Percentiles rank a stretch among this genome's conserved stretches.
Conservation (phyloP, 176 grass and related monocot species). For the Coix lacrymajobi region DNA sequence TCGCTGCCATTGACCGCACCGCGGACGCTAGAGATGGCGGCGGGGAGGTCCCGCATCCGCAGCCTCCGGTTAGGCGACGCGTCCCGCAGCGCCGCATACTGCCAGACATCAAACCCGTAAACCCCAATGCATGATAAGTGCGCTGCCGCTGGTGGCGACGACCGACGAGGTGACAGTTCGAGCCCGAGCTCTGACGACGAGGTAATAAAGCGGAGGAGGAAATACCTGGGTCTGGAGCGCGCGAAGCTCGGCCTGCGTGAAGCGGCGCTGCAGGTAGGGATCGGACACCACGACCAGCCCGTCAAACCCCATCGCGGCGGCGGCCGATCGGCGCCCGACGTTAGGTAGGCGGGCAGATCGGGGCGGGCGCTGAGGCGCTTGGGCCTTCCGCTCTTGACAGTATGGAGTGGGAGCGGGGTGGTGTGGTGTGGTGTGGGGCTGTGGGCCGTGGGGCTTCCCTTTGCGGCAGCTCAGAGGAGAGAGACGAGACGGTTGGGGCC, state of each 20-base stretch:
- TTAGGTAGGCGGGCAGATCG: slow-evolving; percentile 11
- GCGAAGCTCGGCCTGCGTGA: slow-evolving; percentile 82
- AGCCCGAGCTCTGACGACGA: neutral
- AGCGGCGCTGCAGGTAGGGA: slow-evolving; percentile 75
- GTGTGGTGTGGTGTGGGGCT: neutral
- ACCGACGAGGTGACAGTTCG: neutral
- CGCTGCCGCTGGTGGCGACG: neutral
- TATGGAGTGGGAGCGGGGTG: neutral
- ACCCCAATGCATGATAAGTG: neutral
- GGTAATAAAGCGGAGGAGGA: neutral
- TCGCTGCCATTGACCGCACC: slow-evolving; percentile 7
- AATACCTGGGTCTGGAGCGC: slow-evolving; percentile 53
- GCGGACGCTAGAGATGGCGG: slow-evolving; percentile 39
- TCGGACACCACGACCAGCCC: slow-evolving; percentile 62
- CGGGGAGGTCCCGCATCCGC: slow-evolving; percentile 57
- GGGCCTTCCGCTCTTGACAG: neutral
- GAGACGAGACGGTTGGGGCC: neutral
- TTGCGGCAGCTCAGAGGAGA: slow-evolving; percentile 26
- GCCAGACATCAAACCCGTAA: neutral
- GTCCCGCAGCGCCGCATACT: slow-evolving; percentile 53
- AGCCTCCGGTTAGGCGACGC: slow-evolving; percentile 40
- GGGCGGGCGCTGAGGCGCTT: neutral
- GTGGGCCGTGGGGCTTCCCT: neutral
- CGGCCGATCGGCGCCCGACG: neutral
- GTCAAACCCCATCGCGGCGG: slow-evolving; percentile 34